phyloP scores from a whole-genome alignment of 805 yeast genomes.

The Metschnikowia gruessii region DNA sequence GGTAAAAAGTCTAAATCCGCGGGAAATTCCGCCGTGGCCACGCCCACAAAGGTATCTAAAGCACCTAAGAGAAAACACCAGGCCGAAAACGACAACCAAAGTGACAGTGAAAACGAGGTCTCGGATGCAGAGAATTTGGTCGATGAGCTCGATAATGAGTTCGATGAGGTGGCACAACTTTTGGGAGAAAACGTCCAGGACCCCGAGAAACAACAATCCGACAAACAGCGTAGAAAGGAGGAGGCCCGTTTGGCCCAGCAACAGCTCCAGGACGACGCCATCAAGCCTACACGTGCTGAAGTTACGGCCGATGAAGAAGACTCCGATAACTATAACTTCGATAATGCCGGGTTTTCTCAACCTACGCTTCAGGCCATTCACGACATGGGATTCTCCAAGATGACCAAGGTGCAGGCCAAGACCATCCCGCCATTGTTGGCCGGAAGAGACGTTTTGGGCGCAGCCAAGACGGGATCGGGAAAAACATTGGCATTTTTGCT shows the following conservation, averaged over 20 bases:
- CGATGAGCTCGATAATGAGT: constrained; percentile 55
- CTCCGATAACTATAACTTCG: constrained; percentile 32
- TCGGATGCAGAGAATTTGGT: constrained; percentile 40
- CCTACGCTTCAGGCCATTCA: constrained; percentile 79
- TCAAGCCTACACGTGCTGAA: constrained; percentile 27
- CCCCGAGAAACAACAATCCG: constrained; percentile 33
- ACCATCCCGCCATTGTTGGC: constrained; percentile 96
- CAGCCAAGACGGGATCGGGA: constrained; percentile 99
- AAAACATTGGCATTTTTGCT: constrained; percentile 92
- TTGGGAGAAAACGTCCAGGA: constrained; percentile 45
- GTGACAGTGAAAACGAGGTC: constrained; percentile 33
- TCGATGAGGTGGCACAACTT: constrained; percentile 54
- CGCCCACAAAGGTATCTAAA: not conserved
- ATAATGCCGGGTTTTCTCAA: constrained; percentile 59
- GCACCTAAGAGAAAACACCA: constrained; percentile 25
- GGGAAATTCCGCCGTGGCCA: not conserved
- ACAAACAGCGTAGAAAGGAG: constrained; percentile 22
- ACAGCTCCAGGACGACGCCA: constrained; percentile 24
- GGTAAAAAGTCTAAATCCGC: constrained; percentile 7
- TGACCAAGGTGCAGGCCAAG: constrained; percentile 95
- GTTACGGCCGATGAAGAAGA: constrained; percentile 29
- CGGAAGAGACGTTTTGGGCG: constrained; percentile 96
- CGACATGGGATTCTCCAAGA: constrained; percentile 84
- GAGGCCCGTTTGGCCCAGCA: constrained; percentile 22
- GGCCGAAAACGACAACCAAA: constrained; percentile 29